Percentiles rank a stretch among this genome's conserved stretches.
Conservation (phyloP, 805 yeast species). For the Saccharomyces cerevisiae region DNA sequence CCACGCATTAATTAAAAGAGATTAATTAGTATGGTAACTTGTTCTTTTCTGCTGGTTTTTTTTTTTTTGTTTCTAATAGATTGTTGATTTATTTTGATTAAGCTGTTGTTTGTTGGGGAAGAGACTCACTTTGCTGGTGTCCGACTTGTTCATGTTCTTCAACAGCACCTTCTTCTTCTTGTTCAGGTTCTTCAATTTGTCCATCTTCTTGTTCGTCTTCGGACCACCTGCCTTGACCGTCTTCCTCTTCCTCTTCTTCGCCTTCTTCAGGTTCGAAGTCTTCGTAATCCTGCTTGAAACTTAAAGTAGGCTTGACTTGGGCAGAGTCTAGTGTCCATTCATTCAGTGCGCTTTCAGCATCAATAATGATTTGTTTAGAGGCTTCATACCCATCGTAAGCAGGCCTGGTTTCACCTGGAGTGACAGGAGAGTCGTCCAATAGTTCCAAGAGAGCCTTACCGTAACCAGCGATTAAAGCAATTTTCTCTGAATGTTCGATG, state of each 20-base stretch:
- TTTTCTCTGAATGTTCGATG: slow-evolving; percentile 78
- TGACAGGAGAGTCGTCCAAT: slow-evolving; percentile 76
- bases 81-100: neutral
- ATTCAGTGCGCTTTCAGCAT: slow-evolving; percentile 75
- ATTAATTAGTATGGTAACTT: neutral
- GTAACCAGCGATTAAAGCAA: slow-evolving; percentile 80
- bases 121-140: slow-evolving; percentile 10
- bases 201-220: slow-evolving; percentile 25
- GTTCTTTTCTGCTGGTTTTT: neutral
- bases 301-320: slow-evolving; percentile 72
- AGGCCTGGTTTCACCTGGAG: slow-evolving; percentile 89
- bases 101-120: slow-evolving; percentile 3
- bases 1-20: neutral
- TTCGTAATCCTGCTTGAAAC: slow-evolving; percentile 51
- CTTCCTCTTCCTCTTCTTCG: slow-evolving; percentile 42
- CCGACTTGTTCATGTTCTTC: slow-evolving; percentile 16
- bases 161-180: slow-evolving; percentile 34
- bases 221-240: slow-evolving; percentile 17
- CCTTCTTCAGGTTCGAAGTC: slow-evolving; percentile 45
- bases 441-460: slow-evolving; percentile 81
- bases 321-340: slow-evolving; percentile 81
- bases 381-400: slow-evolving; percentile 86
- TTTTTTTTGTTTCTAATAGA: neutral
- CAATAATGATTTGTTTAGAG: slow-evolving; percentile 77
- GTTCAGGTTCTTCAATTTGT: slow-evolving; percentile 39